phyloP scores from a whole-genome alignment of 805 yeast species.

The Candida anglica region DNA sequence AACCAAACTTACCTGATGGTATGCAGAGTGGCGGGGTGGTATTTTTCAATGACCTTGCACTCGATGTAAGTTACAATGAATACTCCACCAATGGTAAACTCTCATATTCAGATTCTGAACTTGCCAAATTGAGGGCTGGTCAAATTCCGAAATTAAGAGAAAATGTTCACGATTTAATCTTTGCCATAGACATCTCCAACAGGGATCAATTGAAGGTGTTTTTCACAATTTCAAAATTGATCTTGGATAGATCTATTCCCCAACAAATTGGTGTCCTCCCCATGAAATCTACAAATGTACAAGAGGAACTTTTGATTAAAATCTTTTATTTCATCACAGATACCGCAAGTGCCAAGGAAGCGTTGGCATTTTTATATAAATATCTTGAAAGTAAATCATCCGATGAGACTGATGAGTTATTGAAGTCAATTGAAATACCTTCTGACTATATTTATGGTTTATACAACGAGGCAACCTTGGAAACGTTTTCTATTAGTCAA shows the following conservation, averaged over 20 bases:
- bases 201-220: slow-evolving; percentile 48
- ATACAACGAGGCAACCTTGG: slow-evolving; percentile 17
- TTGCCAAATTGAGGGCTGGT: slow-evolving; percentile 42
- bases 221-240: slow-evolving; percentile 44
- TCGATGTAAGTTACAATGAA: slow-evolving; percentile 49
- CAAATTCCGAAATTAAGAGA: slow-evolving; percentile 67
- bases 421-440: slow-evolving; percentile 14
- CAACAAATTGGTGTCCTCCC: slow-evolving; percentile 87
- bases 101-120: slow-evolving; percentile 34
- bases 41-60: slow-evolving; percentile 75
- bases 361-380: slow-evolving; percentile 37
- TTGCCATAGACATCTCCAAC: slow-evolving; percentile 60
- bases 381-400: slow-evolving; percentile 21
- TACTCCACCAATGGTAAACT: slow-evolving; percentile 40
- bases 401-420: slow-evolving; percentile 20
- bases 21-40: slow-evolving; percentile 41
- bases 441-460: slow-evolving; percentile 12
- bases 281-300: slow-evolving; percentile 17
- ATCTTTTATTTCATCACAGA: slow-evolving; percentile 30
- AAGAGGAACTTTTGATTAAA: slow-evolving; percentile 27
- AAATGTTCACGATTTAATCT: slow-evolving; percentile 71
- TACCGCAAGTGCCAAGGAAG: slow-evolving; percentile 27
- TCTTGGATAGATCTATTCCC: slow-evolving; percentile 59
- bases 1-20: slow-evolving; percentile 7
- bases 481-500: slow-evolving; percentile 30